These are phyloP conservation scores for Fusarium sp. DNA, from an alignment of 2,329 filamentous ascomycete genomes.

Conservation along the genomic window DNA sequence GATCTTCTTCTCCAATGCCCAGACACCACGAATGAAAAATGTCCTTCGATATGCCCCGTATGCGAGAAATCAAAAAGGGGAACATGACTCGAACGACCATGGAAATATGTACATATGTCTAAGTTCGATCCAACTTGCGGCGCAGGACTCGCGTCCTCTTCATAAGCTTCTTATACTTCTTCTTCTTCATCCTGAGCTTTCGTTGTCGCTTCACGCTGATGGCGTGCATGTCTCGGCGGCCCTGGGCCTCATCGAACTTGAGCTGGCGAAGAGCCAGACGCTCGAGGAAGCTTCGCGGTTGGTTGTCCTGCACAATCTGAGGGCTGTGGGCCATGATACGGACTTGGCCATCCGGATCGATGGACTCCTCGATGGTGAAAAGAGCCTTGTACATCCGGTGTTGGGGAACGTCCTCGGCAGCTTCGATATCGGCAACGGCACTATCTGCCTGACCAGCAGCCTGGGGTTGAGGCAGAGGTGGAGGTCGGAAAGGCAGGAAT, in stretches of 20 bases:
- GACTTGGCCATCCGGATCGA: constrained; percentile 67
- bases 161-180: constrained; percentile 99
- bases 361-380: constrained; percentile 74
- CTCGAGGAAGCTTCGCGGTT: constrained; percentile 70
- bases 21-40: constrained; percentile 44
- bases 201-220: constrained; percentile 93
- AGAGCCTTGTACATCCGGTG: constrained; percentile 70
- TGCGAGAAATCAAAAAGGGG: constrained; percentile 27
- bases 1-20: constrained; percentile 44
- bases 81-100: constrained; percentile 31
- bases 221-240: constrained; percentile 72
- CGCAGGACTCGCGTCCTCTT: constrained; percentile 88
- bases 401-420: constrained; percentile 52
- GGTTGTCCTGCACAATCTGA: constrained; percentile 62
- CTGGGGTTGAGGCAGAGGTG: constrained; percentile 78
- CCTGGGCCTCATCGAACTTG: constrained; percentile 64
- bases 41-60: constrained; percentile 40
- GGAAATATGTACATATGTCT: constrained; percentile 45
- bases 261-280: constrained; percentile 74
- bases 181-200: constrained; percentile 99
- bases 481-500: constrained; percentile 84
- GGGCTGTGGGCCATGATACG: constrained; percentile 70
- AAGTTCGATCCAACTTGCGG: constrained; percentile 80
- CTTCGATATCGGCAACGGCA: constrained; percentile 46
- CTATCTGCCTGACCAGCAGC: constrained; percentile 52